Conservation (phyloP, 1,284 basidiomycete genomes). For the Pseudozyma tsukubaensis region DNA sequence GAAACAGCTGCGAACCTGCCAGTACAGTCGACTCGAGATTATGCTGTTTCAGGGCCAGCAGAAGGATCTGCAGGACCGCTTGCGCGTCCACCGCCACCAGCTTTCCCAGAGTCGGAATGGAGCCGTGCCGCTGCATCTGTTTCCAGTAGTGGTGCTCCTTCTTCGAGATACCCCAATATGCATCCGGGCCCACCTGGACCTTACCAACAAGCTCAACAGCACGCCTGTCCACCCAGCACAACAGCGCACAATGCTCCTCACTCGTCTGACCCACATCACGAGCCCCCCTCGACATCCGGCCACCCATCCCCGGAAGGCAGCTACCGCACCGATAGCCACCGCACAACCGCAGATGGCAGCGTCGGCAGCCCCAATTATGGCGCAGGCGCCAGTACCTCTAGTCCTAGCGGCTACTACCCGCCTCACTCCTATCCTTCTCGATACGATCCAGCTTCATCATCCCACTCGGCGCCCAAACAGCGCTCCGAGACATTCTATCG, state of each 20-base stretch:
- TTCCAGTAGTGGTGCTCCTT: conserved; percentile 1
- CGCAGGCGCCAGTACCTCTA: conserved; percentile 6
- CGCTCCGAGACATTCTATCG: conserved; percentile 41
- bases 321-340: conserved; percentile 28
- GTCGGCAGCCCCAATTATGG: conserved; percentile 31
- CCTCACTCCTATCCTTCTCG: conserved; percentile 30
- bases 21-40: conserved; percentile 28
- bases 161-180: conserved; percentile 14
- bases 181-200: conserved; percentile 5
- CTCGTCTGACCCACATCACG: conserved; percentile 6
- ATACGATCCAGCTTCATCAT: conserved; percentile 25
- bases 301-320: conserved; percentile 26
- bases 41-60: conserved; percentile 6
- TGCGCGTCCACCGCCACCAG: conserved; percentile 18
- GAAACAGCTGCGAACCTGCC: conserved; percentile 23
- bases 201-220: conserved; percentile 1
- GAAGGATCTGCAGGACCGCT: conserved; percentile 1
- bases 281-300: conserved; percentile 9
- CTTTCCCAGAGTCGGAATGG: conserved; percentile 19
- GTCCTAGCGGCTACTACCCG: conserved; percentile 24
- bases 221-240: conserved; percentile 2
- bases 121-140: conserved; percentile 4
- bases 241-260: neutral
- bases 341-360: conserved; percentile 27
- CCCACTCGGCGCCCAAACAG: conserved; percentile 11